Conservation (phyloP, 768 basidiomycete species). For the Sporobolomyces pararoseus region DNA sequence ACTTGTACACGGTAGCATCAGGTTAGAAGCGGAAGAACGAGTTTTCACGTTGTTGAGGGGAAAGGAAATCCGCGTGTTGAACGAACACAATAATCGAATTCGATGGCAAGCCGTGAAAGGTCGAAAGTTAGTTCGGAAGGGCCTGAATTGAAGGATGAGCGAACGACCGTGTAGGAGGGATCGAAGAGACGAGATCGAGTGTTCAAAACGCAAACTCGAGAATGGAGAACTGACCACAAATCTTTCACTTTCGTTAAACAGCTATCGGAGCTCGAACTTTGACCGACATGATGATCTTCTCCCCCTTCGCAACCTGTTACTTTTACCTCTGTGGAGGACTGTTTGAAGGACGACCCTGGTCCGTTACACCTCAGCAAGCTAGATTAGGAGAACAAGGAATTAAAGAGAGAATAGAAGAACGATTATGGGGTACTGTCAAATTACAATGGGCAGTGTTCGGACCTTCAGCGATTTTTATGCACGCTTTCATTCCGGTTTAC, state of each 20-base stretch:
- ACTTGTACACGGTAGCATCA: no score
- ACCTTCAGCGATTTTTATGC: slow-evolving; percentile 10
- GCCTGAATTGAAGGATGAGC: no score
- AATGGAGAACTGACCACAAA: neutral
- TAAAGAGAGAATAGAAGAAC: slow-evolving; percentile 40
- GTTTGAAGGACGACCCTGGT: slow-evolving; percentile 26
- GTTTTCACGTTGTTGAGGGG: no score
- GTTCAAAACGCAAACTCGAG: no score
- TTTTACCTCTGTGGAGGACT: slow-evolving; percentile 37
- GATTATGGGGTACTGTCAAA: slow-evolving; percentile 27
- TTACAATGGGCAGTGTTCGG: slow-evolving; percentile 26
- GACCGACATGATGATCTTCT: slow-evolving; percentile 39
- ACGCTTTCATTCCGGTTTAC: slow-evolving; percentile 39
- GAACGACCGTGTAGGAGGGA: no score
- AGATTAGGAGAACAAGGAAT: slow-evolving; percentile 23
- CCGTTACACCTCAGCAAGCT: neutral
- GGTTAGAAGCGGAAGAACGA: no score
- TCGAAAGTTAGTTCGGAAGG: no score
- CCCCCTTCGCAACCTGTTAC: slow-evolving; percentile 40
- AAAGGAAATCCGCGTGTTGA: no score
- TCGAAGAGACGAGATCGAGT: no score
- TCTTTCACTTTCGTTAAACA: neutral
- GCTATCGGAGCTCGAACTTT: slow-evolving; percentile 26
- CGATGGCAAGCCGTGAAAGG: no score
- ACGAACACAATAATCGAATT: no score